Conservation (phyloP, 352 stramenopile species). For the Globisporangium polare region DNA sequence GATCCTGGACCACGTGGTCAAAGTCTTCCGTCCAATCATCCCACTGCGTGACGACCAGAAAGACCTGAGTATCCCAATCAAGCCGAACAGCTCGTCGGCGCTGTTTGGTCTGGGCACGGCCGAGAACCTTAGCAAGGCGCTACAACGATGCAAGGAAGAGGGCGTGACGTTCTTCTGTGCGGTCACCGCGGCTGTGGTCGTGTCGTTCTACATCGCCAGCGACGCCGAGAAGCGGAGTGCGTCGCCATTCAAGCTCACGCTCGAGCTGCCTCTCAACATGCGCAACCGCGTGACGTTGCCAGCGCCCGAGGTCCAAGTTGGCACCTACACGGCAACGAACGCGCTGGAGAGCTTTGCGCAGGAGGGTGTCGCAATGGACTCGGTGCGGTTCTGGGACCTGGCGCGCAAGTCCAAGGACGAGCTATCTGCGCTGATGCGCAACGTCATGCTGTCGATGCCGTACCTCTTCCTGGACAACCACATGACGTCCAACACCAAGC, state of each 20-base stretch:
- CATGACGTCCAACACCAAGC: neutral
- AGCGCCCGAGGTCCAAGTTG: neutral
- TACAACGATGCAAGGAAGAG: conserved; percentile 34
- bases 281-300: neutral
- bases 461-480: neutral
- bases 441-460: neutral
- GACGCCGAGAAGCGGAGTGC: neutral
- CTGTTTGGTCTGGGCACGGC: conserved; percentile 35
- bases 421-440: conserved; percentile 1
- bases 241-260: neutral
- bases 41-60: conserved; percentile 24
- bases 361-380: neutral
- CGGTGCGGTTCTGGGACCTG: conserved; percentile 10
- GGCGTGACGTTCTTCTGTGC: conserved; percentile 31
- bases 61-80: conserved; percentile 25
- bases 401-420: conserved; percentile 8
- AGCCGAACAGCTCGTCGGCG: conserved; percentile 25
- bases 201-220: neutral
- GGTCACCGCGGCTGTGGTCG: conserved; percentile 20
- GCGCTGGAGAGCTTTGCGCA: neutral
- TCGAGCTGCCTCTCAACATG: neutral
- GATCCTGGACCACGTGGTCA: conserved; percentile 7
- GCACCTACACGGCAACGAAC: neutral
- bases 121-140: conserved; percentile 28
- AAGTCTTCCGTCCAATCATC: too few species aligned